Base-by-base conservation (phyloP, 2,329 filamentous ascomycete genomes). In the Xenoacremonium recifei region DNA sequence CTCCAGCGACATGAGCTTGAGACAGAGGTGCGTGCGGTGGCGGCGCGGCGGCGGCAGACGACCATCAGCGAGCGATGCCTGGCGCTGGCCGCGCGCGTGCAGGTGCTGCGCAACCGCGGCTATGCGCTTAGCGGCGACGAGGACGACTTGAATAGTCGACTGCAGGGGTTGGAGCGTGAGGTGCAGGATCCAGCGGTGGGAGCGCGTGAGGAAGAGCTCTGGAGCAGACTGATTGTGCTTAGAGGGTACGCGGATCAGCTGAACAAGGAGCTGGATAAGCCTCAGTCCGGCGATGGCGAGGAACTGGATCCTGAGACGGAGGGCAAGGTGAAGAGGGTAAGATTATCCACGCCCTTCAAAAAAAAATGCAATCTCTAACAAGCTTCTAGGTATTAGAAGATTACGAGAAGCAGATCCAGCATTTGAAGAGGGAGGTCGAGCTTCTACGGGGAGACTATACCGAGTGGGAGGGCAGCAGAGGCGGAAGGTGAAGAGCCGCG, bases 41-140 rank as follows among this genome's bases (percentile, higher is more conserved):
- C 87, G 40, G 86, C 87, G 4, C 79, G 82, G 51, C 74, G 87
- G 55, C 81, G 84, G 56, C 88, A 93, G 62, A 77, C 82, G 7
- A 79, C 85, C 33, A 76, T 92, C 44, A 82, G 84, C 49, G 82
- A 87, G 64, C 76, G 88, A 48, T 88, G 84, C 50, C 67, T 93
- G 41, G 80, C 82, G 11, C 74, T 95, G 36, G 88, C 88, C 4
- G 85, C 85, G 15, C 87, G 86, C 57, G 85, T 90, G 11, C 88
- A 95, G 66, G 83, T 92, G 21, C 67, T 93, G 59, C 77, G 87
- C 42, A 93, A 92, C 62, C 72, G 87, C 35, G 89, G 89, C 5
- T 95, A 92, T 61, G 85, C 87, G 3, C 73, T 95, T 49, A 87
- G 87, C 54, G 81, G 81, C 31, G 83, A 87, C 48, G 88, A 95